phyloP scores from a whole-genome alignment of 257 asterid genomes.

The Leptodermis oblonga region DNA sequence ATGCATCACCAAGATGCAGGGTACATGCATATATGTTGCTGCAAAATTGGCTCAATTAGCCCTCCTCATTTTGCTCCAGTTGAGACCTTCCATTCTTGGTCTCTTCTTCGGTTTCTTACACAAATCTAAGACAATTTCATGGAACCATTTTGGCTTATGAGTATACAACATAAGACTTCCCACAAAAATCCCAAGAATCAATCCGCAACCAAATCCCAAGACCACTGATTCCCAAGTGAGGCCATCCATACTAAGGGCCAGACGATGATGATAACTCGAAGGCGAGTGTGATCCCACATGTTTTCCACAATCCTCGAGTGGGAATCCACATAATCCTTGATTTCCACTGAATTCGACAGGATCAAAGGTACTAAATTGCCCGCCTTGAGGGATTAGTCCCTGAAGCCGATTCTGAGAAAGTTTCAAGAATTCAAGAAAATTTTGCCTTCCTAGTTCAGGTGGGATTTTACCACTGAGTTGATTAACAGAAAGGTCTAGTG shows the following conservation, averaged over 20 bases:
- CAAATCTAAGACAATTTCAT: neutral
- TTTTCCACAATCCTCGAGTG: neutral
- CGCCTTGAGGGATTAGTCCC: too few relatives aligned
- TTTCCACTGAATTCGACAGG: neutral
- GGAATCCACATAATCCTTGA: neutral
- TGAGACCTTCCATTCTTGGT: neutral
- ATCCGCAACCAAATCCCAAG: slow-evolving; percentile 3
- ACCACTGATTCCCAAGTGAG: slow-evolving; percentile 8
- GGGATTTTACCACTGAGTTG: too few relatives aligned
- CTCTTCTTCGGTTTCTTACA: neutral
- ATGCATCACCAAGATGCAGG: too few relatives aligned
- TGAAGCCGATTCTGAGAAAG: too few relatives aligned
- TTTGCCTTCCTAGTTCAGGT: too few relatives aligned
- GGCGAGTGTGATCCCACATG: neutral
- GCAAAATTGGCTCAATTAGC: neutral
- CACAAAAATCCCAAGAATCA: neutral
- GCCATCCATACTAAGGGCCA: neutral
- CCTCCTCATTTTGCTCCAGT: neutral
- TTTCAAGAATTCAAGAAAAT: too few relatives aligned
- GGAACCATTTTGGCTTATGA: neutral
- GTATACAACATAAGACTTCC: neutral
- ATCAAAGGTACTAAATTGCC: slow-evolving; percentile 20
- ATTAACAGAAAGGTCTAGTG: too few relatives aligned
- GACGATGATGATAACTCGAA: neutral
- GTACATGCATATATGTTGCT: neutral